phyloP scores from a whole-genome alignment of 345 rosid genomes.

The Melaleuca alternifolia region DNA sequence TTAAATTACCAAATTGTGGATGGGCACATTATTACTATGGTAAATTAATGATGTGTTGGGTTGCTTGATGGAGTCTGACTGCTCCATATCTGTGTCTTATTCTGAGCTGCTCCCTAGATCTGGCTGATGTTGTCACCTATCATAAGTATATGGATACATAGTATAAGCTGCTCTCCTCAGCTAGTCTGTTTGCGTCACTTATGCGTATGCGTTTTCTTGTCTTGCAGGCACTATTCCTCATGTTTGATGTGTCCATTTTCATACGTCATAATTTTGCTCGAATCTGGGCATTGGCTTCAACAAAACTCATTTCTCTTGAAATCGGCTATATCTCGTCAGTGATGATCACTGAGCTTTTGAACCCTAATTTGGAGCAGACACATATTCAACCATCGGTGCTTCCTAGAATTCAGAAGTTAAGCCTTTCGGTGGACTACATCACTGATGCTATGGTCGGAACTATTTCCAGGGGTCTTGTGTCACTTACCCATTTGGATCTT shows the following conservation, averaged over 20 bases:
- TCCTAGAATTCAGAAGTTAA: constrained; percentile 56
- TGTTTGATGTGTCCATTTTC: constrained; percentile 71
- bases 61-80: not conserved
- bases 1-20: not conserved
- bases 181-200: not conserved
- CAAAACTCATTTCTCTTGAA: constrained; percentile 72
- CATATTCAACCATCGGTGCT: constrained; percentile 27
- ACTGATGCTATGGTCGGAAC: constrained; percentile 61
- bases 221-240: constrained; percentile 53
- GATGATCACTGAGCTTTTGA: constrained; percentile 65
- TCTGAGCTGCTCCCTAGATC: not conserved
- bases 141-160: not conserved
- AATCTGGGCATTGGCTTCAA: constrained; percentile 65
- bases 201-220: not conserved
- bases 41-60: not conserved
- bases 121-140: not conserved
- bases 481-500: constrained; percentile 74
- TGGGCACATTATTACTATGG: not conserved
- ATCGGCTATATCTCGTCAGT: constrained; percentile 72
- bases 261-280: constrained; percentile 52
- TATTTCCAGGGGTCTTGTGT: constrained; percentile 53
- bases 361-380: constrained; percentile 25
- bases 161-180: not conserved
- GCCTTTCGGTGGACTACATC: constrained; percentile 73
- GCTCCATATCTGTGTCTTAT: not conserved